Percentiles rank a stretch among this genome's conserved stretches.
Evolutionary conservation across 2,329 filamentous ascomycete genomes (phyloP).

Genomic region (Hyphodiscus sp.): DNA sequence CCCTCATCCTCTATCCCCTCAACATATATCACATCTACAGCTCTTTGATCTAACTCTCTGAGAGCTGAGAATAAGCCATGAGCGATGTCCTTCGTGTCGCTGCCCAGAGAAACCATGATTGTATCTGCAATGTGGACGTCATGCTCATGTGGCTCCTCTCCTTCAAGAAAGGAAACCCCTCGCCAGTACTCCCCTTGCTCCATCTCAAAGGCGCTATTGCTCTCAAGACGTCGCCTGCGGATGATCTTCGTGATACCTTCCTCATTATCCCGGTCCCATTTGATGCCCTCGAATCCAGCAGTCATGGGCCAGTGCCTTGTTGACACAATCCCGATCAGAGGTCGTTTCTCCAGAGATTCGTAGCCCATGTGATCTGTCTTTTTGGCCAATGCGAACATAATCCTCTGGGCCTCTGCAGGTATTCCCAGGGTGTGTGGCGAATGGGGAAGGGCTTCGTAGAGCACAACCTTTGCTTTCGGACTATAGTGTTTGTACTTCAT

Average conservation of each 20-base stretch:
- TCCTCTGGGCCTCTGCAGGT: constrained; percentile 3
- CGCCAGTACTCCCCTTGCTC: constrained; percentile 13
- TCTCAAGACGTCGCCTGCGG: background rate
- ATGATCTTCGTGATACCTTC: background rate
- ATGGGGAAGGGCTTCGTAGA: constrained; percentile 58
- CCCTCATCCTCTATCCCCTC: constrained; percentile 78
- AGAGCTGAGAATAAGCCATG: constrained; percentile 83
- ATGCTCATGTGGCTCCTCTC: background rate
- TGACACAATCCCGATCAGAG: constrained; percentile 32
- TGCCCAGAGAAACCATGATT: constrained; percentile 68
- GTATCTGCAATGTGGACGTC: constrained; percentile 16
- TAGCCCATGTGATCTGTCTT: constrained; percentile 7
- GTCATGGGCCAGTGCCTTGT: constrained; percentile 1
- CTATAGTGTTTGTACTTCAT: constrained; percentile 99
- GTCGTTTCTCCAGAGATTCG: constrained; percentile 3
- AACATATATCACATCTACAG: constrained; percentile 79
- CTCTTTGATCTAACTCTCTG: constrained; percentile 72
- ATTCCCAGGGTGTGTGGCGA: background rate
- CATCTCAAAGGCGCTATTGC: constrained; percentile 9
- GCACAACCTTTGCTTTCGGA: constrained; percentile 75
- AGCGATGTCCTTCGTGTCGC: constrained; percentile 66
- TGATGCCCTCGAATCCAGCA: constrained; percentile 1
- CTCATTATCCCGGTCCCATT: background rate
- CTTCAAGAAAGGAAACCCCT: background rate
- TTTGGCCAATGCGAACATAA: constrained; percentile 8